Evolutionary conservation across 345 rosid species (phyloP).

Genomic region (Anacardium occidentale): DNA sequence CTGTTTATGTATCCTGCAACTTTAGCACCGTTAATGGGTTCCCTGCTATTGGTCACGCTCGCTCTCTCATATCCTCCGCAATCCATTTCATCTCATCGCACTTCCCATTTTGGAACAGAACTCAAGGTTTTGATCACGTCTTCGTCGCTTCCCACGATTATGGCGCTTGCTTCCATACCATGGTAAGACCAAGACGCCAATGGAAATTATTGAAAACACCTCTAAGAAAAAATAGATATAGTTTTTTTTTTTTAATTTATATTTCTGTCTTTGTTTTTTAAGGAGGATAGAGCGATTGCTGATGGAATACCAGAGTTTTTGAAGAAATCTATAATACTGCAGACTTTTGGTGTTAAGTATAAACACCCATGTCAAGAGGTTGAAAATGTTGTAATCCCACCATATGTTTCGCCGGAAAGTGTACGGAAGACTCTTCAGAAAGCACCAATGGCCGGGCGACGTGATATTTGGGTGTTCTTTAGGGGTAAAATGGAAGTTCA

Average conservation of each 20-base stretch:
- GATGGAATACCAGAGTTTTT: slow-evolving; percentile 86
- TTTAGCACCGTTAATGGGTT: slow-evolving; percentile 85
- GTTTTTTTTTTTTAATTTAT: background rate
- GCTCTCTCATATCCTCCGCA: slow-evolving; percentile 66
- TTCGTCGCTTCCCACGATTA: slow-evolving; percentile 94
- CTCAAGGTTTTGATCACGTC: slow-evolving; percentile 76
- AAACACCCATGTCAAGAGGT: slow-evolving; percentile 87
- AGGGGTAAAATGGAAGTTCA: slow-evolving; percentile 97
- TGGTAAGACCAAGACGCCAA: slow-evolving; percentile 41
- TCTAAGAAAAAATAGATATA: background rate
- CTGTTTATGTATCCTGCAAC: slow-evolving; percentile 93
- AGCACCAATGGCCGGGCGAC: slow-evolving; percentile 42
- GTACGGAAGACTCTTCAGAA: slow-evolving; percentile 41
- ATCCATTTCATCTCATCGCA: slow-evolving; percentile 49
- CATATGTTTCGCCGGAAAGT: slow-evolving; percentile 71
- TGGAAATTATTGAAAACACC: background rate
- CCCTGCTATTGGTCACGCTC: slow-evolving; percentile 90
- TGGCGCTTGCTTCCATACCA: slow-evolving; percentile 89
- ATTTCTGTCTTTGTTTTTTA: slow-evolving; percentile 1
- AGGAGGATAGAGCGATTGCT: slow-evolving; percentile 81
- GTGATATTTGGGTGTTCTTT: slow-evolving; percentile 86
- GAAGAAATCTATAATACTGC: slow-evolving; percentile 76
- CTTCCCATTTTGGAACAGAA: slow-evolving; percentile 84
- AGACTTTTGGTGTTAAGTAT: slow-evolving; percentile 83
- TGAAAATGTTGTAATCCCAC: slow-evolving; percentile 88